phyloP scores from a whole-genome alignment of 1,284 basidiomycete genomes.

The Tremellales sp. region DNA sequence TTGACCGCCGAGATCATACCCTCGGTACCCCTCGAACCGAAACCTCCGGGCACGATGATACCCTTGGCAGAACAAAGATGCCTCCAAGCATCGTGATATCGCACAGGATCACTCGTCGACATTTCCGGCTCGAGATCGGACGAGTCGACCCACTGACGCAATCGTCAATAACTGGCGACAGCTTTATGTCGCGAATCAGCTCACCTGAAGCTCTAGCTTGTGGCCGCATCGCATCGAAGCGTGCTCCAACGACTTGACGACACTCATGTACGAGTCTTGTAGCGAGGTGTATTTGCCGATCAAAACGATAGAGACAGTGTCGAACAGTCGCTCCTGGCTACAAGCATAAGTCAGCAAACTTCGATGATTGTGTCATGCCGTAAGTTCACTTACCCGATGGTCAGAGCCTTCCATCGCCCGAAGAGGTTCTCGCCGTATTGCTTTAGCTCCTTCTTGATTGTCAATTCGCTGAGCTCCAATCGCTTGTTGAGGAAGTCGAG shows the following conservation, averaged over 20 bases:
- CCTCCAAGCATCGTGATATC: conserved; percentile 95
- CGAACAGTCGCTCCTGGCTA: conserved; percentile 73
- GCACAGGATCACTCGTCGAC: conserved; percentile 73
- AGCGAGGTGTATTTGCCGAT: conserved; percentile 98
- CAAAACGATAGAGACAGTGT: conserved; percentile 82
- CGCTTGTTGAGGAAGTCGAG: conserved; percentile 77
- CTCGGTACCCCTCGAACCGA: conserved; percentile 88
- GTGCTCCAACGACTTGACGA: conserved; percentile 95
- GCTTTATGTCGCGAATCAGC: conserved; percentile 30
- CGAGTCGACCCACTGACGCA: conserved; percentile 91
- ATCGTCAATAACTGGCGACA: conserved; percentile 4
- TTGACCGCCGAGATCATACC: conserved; percentile 97
- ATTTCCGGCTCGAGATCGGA: conserved; percentile 80
- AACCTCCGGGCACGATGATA: conserved; percentile 93
- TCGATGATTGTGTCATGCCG: background rate
- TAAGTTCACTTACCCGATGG: conserved; percentile 62
- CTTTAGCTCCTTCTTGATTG: conserved; percentile 57
- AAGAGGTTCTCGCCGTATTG: conserved; percentile 64
- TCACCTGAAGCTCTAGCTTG: conserved; percentile 72
- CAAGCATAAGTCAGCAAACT: conserved; percentile 1
- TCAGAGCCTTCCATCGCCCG: conserved; percentile 77
- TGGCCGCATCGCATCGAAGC: conserved; percentile 86
- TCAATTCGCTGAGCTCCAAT: conserved; percentile 65
- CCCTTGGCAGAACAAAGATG: conserved; percentile 85
- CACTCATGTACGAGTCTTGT: conserved; percentile 98